phyloP scores from a whole-genome alignment of 495 filamentous ascomycete species.

The Mycothermus thermophilus region DNA sequence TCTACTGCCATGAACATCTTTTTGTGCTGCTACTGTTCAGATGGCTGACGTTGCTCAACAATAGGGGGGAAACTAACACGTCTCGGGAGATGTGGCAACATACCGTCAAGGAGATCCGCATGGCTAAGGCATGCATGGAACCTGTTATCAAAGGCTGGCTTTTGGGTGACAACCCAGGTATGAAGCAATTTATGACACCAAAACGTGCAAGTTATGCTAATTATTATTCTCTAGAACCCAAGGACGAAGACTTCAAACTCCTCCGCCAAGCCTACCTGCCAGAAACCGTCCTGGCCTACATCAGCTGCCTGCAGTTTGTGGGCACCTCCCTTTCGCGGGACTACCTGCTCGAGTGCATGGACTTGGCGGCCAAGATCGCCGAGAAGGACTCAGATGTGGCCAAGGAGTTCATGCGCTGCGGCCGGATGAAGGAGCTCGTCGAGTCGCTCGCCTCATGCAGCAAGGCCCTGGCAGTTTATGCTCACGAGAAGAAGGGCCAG shows the following conservation, averaged over 20 bases:
- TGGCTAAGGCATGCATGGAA: constrained; percentile 29
- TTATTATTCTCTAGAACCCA: background rate
- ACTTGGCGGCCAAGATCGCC: constrained; percentile 54
- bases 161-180: constrained; percentile 23
- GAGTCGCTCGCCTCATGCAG: constrained; percentile 58
- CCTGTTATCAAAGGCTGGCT: constrained; percentile 34
- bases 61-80: constrained; percentile 13
- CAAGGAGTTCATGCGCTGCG: constrained; percentile 46
- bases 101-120: constrained; percentile 24
- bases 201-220: constrained; percentile 8
- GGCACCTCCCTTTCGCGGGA: constrained; percentile 50
- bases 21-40: too few relatives aligned
- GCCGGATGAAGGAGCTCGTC: constrained; percentile 66
- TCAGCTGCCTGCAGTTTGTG: constrained; percentile 55
- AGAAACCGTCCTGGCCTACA: constrained; percentile 68
- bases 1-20: background rate
- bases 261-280: constrained; percentile 67
- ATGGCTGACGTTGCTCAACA: background rate
- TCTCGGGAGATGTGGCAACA: constrained; percentile 33
- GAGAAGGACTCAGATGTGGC: constrained; percentile 51
- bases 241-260: constrained; percentile 29
- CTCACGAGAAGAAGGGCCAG: constrained; percentile 33
- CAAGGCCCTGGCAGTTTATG: constrained; percentile 55
- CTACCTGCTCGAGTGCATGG: constrained; percentile 60
- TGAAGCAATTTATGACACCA: constrained; percentile 1